Conservation (phyloP, 2,329 filamentous ascomycete genomes). For the Scedosporium apiospermum region DNA sequence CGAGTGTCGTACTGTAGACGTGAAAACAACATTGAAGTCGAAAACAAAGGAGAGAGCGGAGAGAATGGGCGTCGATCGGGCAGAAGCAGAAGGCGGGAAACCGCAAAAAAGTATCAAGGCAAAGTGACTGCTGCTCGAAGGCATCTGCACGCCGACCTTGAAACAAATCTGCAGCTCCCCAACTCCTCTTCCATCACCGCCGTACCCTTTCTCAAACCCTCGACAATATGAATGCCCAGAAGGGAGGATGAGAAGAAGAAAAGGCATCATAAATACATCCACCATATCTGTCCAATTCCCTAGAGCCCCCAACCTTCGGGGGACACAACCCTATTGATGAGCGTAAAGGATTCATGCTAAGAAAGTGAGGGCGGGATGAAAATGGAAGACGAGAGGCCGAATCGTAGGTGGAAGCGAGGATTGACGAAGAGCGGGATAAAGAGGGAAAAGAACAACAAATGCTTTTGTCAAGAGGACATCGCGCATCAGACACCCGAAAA, state of each 20-base stretch:
- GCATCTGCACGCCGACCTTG: neutral
- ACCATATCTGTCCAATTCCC: neutral
- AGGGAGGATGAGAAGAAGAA: neutral
- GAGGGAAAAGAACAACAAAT: slow-evolving; percentile 5
- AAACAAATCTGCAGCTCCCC: too few species aligned
- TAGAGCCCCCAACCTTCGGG: neutral
- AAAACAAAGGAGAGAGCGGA: neutral
- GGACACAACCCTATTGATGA: neutral
- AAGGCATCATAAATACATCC: neutral
- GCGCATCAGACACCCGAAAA: slow-evolving; percentile 5
- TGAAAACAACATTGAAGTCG: slow-evolving; percentile 2
- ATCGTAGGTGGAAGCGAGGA: neutral
- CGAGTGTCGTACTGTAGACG: slow-evolving; percentile 1
- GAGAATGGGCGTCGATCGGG: neutral
- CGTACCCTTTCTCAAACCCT: too few species aligned
- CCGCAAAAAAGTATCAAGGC: neutral
- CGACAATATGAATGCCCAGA: too few species aligned
- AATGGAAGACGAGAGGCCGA: neutral
- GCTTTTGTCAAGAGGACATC: slow-evolving; percentile 5
- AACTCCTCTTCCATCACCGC: too few species aligned
- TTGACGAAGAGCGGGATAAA: slow-evolving; percentile 6
- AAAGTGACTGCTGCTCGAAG: neutral
- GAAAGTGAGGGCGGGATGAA: slow-evolving; percentile 5
- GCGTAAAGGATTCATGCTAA: slow-evolving; percentile 2
- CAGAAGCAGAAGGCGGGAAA: neutral